Conservation (phyloP, 2,329 filamentous ascomycete genomes). For the Botryotinia calthae region DNA sequence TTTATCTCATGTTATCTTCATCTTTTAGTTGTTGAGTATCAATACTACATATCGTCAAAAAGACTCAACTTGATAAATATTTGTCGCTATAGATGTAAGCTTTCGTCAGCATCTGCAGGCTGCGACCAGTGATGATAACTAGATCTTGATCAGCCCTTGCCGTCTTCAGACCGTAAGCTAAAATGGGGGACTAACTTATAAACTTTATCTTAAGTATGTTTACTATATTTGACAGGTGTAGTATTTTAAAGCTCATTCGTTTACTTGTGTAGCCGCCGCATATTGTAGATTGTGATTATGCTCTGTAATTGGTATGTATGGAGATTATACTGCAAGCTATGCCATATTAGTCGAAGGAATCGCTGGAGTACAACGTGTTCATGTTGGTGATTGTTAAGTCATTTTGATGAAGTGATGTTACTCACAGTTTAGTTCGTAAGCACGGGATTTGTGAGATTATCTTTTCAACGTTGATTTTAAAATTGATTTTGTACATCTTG, state of each 20-base stretch:
- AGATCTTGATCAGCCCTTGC: too few species aligned
- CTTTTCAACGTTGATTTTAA: neutral
- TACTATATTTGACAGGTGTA: neutral
- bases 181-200: neutral
- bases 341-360: neutral
- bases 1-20: fast-evolving
- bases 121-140: neutral
- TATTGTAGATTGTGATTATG: neutral
- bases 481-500: neutral
- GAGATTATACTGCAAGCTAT: fast-evolving
- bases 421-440: too few species aligned
- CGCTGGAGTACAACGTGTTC: neutral
- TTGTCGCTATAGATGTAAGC: neutral
- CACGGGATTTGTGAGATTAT: neutral
- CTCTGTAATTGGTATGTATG: neutral
- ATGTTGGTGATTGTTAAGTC: too few species aligned
- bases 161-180: neutral
- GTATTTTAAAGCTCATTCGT: neutral
- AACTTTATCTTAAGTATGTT: neutral
- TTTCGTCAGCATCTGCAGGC: neutral
- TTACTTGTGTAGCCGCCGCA: neutral
- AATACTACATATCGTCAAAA: neutral
- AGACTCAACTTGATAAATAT: neutral
- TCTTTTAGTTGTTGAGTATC: too few species aligned
- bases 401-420: too few species aligned